phyloP scores from a whole-genome alignment of 2,329 filamentous ascomycete genomes.

The Keithomyces neogunnii region DNA sequence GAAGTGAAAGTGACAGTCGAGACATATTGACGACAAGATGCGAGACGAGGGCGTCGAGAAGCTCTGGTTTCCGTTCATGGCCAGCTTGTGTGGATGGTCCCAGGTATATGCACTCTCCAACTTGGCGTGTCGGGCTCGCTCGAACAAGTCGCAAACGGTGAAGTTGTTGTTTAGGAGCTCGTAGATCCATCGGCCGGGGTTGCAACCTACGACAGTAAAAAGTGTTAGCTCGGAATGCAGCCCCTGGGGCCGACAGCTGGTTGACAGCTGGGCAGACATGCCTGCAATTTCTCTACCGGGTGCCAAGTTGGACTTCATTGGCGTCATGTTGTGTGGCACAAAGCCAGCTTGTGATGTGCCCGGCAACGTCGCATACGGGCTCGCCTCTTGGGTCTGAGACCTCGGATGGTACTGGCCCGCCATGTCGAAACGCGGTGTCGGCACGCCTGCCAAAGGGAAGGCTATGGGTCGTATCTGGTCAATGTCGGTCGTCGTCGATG shows the following conservation, averaged over 20 bases:
- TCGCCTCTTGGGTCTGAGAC: conserved; percentile 19
- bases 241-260: background rate
- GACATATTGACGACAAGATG: conserved; percentile 28
- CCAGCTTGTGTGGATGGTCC: conserved; percentile 27
- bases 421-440: conserved; percentile 14
- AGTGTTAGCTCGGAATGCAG: background rate
- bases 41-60: conserved; percentile 16
- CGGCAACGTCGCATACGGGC: conserved; percentile 23
- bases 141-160: conserved; percentile 26
- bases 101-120: conserved; percentile 22
- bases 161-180: conserved; percentile 30
- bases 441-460: background rate
- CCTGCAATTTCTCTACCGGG: conserved; percentile 17
- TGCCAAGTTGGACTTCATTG: conserved; percentile 22
- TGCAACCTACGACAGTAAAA: conserved; percentile 19
- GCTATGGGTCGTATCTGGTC: background rate
- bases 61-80: conserved; percentile 32
- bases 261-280: conserved; percentile 8
- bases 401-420: conserved; percentile 17
- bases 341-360: conserved; percentile 20
- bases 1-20: conserved; percentile 33
- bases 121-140: conserved; percentile 21
- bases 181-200: conserved; percentile 33
- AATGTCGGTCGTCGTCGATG: background rate
- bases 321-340: conserved; percentile 22